Conservation (phyloP, 768 basidiomycete species). For the Tylopilus vinaceipallidus region DNA sequence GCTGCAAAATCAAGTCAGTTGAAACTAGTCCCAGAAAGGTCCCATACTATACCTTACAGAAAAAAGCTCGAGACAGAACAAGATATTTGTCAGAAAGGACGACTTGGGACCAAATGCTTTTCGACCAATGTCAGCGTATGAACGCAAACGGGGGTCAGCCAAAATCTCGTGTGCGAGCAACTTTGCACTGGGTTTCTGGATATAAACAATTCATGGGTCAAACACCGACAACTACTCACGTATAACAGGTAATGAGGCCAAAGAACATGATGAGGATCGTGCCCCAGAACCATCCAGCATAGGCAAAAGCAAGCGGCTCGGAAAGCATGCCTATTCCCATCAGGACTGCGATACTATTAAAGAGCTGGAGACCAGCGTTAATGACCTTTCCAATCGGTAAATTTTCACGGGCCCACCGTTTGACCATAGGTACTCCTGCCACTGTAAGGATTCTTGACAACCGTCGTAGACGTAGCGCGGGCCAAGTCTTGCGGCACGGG, state of each 20-base stretch:
- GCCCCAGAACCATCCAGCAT: slow-evolving; percentile 86
- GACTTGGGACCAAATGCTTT: slow-evolving; percentile 84
- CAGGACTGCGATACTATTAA: slow-evolving; percentile 84
- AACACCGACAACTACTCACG: slow-evolving; percentile 48
- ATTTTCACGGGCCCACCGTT: slow-evolving; percentile 44
- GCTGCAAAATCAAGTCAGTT: slow-evolving; percentile 34
- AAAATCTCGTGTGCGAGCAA: slow-evolving; percentile 77
- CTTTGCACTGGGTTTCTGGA: slow-evolving; percentile 63
- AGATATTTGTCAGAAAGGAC: slow-evolving; percentile 56
- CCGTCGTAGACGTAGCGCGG: slow-evolving; percentile 1
- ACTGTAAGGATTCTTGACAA: slow-evolving; percentile 29
- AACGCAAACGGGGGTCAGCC: slow-evolving; percentile 63
- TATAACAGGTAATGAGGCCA: slow-evolving; percentile 82
- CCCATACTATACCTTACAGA: slow-evolving; percentile 58
- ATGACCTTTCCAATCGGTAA: not conserved
- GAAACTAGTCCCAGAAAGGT: not conserved
- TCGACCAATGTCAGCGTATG: slow-evolving; percentile 87
- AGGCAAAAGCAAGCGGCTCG: slow-evolving; percentile 87
- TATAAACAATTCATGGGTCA: not conserved
- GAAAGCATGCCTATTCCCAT: slow-evolving; percentile 89
- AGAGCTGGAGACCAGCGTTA: slow-evolving; percentile 50
- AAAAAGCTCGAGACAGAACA: slow-evolving; percentile 89
- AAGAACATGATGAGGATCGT: slow-evolving; percentile 72
- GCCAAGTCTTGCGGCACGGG: slow-evolving; percentile 1
- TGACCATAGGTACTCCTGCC: slow-evolving; percentile 75